These are phyloP conservation scores for Mucor lusitanicus DNA, from an alignment of 371 early-diverging fungal species.

Conservation along the genomic window DNA sequence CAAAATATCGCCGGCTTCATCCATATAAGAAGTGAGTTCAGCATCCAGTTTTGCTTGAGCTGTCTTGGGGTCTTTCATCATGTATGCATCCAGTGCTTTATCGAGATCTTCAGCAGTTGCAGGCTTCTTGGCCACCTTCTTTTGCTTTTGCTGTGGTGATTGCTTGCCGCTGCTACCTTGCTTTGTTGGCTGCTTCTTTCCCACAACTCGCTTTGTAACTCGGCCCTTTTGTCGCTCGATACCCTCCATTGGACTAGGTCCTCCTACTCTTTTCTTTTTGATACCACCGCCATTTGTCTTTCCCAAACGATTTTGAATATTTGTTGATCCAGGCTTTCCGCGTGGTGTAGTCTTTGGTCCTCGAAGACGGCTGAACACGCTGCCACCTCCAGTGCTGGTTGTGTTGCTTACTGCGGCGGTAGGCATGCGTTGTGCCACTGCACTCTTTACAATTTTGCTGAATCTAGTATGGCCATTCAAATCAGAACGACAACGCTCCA, in stretches of 20 bases:
- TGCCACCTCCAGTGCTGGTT: not conserved
- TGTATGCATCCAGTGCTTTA: conserved; percentile 45
- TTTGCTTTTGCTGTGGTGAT: conserved; percentile 5
- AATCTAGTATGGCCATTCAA: conserved; percentile 2
- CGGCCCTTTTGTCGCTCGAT: not conserved
- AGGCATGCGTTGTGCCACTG: not conserved
- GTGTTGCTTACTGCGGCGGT: not conserved
- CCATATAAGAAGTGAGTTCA: conserved; percentile 47
- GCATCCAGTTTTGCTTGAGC: conserved; percentile 48
- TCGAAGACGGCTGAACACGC: conserved; percentile 42
- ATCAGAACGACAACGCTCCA: not conserved
- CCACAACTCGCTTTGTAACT: not conserved
- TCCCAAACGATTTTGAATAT: conserved; percentile 42
- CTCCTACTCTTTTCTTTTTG: conserved; percentile 17
- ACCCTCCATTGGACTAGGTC: not conserved
- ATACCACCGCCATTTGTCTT: conserved; percentile 26
- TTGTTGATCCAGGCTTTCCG: conserved; percentile 11
- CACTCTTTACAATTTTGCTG: conserved; percentile 10
- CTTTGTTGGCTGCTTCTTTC: not conserved
- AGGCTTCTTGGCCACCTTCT: conserved; percentile 21
- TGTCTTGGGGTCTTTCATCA: conserved; percentile 55
- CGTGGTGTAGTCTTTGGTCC: conserved; percentile 16
- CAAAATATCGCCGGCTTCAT: conserved; percentile 31
- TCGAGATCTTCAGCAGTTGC: conserved; percentile 41
- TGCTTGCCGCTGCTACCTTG: conserved; percentile 6